Percentiles rank a stretch among this genome's conserved stretches.
These are phyloP conservation scores for Endoconidiophora polonica DNA, from an alignment of 2,329 filamentous ascomycete species.

Conservation along the genomic window DNA sequence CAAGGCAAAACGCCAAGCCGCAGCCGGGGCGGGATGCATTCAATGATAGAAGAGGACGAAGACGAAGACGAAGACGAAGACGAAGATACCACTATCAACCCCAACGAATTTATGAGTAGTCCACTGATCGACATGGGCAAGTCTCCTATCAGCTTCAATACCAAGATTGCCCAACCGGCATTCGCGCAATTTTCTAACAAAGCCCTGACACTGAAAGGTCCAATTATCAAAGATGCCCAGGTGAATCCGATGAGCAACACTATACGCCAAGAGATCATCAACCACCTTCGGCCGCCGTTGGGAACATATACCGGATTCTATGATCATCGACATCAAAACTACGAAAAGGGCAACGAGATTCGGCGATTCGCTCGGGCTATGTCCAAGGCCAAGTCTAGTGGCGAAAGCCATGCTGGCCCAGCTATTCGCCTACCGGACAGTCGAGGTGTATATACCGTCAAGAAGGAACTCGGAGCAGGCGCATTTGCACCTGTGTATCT, in stretches of 20 bases:
- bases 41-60: constrained; percentile 17
- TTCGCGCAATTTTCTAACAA: constrained; percentile 18
- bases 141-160: constrained; percentile 25
- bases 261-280: constrained; percentile 58
- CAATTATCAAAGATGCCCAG: constrained; percentile 64
- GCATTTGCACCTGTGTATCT: constrained; percentile 94
- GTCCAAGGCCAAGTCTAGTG: constrained; percentile 36
- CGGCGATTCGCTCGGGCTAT: constrained; percentile 62
- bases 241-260: constrained; percentile 80
- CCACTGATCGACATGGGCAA: constrained; percentile 52
- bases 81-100: constrained; percentile 19
- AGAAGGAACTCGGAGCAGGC: constrained; percentile 75
- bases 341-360: constrained; percentile 56
- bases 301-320: constrained; percentile 63
- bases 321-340: constrained; percentile 48
- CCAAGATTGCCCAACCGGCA: constrained; percentile 22
- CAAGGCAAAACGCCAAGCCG: constrained; percentile 64
- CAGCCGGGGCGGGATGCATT: constrained; percentile 19
- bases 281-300: constrained; percentile 56
- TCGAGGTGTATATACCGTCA: constrained; percentile 55
- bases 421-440: constrained; percentile 52
- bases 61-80: constrained; percentile 18
- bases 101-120: constrained; percentile 36
- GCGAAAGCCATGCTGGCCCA: constrained; percentile 45
- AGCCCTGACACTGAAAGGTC: constrained; percentile 38